Conservation (phyloP, 257 asterid genomes). For the Handroanthus guayacan region DNA sequence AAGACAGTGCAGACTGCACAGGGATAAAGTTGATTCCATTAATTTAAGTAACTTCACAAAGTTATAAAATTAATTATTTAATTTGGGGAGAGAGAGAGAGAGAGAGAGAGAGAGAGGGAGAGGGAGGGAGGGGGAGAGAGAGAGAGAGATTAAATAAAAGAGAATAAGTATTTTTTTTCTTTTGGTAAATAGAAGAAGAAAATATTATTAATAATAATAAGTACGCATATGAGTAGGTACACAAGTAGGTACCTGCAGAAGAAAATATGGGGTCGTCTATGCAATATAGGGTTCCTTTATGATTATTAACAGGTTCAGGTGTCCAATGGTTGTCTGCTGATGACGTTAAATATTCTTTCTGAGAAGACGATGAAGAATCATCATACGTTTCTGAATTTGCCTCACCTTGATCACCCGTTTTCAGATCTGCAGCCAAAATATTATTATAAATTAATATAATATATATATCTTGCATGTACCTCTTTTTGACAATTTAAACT, state of each 20-base stretch:
- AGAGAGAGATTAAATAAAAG: no score
- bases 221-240: not conserved
- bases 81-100: constrained; percentile 21
- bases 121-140: no score
- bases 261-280: constrained; percentile 49
- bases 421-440: no score
- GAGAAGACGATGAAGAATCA: constrained; percentile 55
- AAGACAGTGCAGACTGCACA: constrained; percentile 42
- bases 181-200: no score
- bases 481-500: no score
- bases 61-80: not conserved
- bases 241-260: constrained; percentile 51
- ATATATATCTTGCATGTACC: no score
- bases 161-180: no score
- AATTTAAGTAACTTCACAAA: not conserved
- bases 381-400: constrained; percentile 49
- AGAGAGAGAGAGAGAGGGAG: no score
- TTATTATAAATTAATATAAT: no score
- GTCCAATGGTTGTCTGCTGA: constrained; percentile 40
- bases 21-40: constrained; percentile 36
- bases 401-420: constrained; percentile 54
- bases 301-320: no score
- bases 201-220: no score
- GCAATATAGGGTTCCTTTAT: constrained; percentile 49
- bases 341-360: constrained; percentile 39